phyloP scores from a whole-genome alignment of 352 stramenopile species.

The Chrysophaeum taylorii region DNA sequence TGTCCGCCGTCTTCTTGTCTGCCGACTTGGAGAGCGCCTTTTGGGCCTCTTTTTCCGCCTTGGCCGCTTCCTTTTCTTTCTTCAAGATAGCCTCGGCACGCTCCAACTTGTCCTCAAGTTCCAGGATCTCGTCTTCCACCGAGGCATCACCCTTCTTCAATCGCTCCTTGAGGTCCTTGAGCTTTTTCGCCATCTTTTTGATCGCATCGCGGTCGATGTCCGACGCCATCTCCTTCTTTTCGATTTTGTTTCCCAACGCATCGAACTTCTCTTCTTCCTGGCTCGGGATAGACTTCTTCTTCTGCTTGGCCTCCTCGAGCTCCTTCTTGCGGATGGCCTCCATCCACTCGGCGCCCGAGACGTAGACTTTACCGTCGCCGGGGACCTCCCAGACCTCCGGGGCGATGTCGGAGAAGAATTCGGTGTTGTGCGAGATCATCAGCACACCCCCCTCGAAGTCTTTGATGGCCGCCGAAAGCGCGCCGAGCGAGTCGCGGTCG shows the following conservation, averaged over 20 bases:
- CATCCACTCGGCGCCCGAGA: constrained; percentile 67
- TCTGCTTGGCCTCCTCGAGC: constrained; percentile 45
- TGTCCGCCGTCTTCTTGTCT: background rate
- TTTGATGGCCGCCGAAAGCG: constrained; percentile 66
- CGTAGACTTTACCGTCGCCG: constrained; percentile 56
- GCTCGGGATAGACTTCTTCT: background rate
- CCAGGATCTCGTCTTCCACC: background rate
- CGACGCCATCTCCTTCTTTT: background rate
- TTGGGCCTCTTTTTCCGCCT: background rate
- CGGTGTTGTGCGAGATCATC: constrained; percentile 65
- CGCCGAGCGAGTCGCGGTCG: constrained; percentile 84
- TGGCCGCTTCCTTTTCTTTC: constrained; percentile 6
- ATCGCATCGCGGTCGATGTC: constrained; percentile 7
- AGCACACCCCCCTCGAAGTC: constrained; percentile 56
- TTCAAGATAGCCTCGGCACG: background rate
- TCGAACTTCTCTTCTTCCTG: constrained; percentile 13
- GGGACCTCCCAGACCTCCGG: constrained; percentile 54
- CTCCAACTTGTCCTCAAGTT: constrained; percentile 1
- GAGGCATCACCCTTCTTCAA: constrained; percentile 12
- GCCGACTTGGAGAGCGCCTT: constrained; percentile 2
- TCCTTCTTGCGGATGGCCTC: constrained; percentile 51
- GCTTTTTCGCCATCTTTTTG: background rate
- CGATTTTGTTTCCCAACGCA: constrained; percentile 9
- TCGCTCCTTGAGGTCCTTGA: constrained; percentile 13
- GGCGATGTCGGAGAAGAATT: constrained; percentile 49